Percentiles rank a stretch among this genome's conserved stretches.
Conservation (phyloP, 2,329 filamentous ascomycete species). For the Xenosphaeropsis pyriputrescens region DNA sequence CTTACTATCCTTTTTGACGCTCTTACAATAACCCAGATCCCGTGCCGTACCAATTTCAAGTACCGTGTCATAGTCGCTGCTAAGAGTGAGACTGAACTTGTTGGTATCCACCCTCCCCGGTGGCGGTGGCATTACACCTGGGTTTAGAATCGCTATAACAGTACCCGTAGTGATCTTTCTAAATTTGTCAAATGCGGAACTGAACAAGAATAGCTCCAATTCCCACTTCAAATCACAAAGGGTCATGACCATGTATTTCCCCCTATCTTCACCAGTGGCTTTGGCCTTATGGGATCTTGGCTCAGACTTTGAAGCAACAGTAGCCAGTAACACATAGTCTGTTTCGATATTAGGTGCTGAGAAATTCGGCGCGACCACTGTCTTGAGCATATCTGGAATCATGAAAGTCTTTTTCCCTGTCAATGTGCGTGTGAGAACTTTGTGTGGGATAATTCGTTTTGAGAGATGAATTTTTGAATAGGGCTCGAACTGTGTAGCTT, state of each 20-base stretch:
- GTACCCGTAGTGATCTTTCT: constrained; percentile 93
- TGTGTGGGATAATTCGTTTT: constrained; percentile 70
- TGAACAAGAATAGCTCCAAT: constrained; percentile 84
- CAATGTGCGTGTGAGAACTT: constrained; percentile 63
- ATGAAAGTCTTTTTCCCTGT: constrained; percentile 62
- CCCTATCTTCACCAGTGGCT: constrained; percentile 33
- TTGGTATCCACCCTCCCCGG: constrained; percentile 62
- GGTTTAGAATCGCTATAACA: constrained; percentile 82
- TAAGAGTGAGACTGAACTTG: constrained; percentile 72
- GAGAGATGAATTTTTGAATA: constrained; percentile 78
- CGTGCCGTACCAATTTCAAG: constrained; percentile 76
- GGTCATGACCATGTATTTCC: constrained; percentile 87
- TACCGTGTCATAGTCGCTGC: constrained; percentile 75
- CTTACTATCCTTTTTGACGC: constrained; percentile 70
- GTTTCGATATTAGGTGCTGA: constrained; percentile 69
- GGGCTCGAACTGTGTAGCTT: constrained; percentile 60
- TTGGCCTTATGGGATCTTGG: constrained; percentile 46
- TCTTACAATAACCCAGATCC: constrained; percentile 81
- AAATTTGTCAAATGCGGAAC: constrained; percentile 77
- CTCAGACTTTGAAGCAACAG: constrained; percentile 78
- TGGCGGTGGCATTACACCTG: constrained; percentile 76
- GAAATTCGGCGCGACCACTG: constrained; percentile 72
- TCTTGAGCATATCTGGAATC: constrained; percentile 67
- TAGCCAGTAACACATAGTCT: constrained; percentile 79
- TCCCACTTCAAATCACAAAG: constrained; percentile 85